Evolutionary conservation across 192 early-diverging fungal species (phyloP).

Genomic region (Coemansia sp.): DNA sequence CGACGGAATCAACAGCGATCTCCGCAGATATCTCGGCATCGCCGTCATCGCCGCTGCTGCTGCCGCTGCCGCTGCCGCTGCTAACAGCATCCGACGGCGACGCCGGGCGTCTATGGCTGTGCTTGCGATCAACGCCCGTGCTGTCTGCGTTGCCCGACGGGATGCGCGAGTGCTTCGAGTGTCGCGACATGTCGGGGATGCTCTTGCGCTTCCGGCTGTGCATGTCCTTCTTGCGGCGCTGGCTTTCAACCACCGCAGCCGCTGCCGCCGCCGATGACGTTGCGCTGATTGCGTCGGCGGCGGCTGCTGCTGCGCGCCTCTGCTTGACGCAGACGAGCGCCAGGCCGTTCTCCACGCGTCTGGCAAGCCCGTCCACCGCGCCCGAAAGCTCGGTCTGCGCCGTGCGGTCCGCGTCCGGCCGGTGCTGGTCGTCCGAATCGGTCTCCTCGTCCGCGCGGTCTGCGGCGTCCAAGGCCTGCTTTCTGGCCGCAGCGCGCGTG

Average conservation of each 20-base stretch:
- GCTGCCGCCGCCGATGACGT: not conserved
- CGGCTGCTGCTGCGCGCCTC: slow-evolving; percentile 33
- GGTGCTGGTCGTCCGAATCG: slow-evolving; percentile 4
- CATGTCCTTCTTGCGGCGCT: not conserved
- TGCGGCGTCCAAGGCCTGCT: not conserved
- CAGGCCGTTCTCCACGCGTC: slow-evolving; percentile 36
- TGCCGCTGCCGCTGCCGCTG: not conserved
- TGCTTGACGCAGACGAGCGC: slow-evolving; percentile 43
- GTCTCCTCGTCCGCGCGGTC: not conserved
- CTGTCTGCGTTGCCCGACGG: slow-evolving; percentile 21
- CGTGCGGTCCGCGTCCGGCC: not conserved
- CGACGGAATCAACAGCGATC: not conserved
- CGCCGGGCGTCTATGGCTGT: not conserved
- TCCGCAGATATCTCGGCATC: not conserved
- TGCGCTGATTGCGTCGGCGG: slow-evolving; percentile 29
- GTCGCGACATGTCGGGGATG: slow-evolving; percentile 51
- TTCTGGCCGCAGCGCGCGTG: slow-evolving; percentile 1
- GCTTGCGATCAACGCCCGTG: not conserved
- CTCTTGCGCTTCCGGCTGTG: slow-evolving; percentile 53
- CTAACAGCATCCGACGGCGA: not conserved
- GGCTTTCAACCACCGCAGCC: not conserved
- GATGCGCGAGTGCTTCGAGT: slow-evolving; percentile 45
- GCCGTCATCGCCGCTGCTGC: slow-evolving; percentile 1
- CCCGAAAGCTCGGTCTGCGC: slow-evolving; percentile 14
- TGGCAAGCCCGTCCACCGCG: slow-evolving; percentile 39